Base-by-base conservation (phyloP, 192 early-diverging fungal species). In the Rhizophagus clarus region DNA sequence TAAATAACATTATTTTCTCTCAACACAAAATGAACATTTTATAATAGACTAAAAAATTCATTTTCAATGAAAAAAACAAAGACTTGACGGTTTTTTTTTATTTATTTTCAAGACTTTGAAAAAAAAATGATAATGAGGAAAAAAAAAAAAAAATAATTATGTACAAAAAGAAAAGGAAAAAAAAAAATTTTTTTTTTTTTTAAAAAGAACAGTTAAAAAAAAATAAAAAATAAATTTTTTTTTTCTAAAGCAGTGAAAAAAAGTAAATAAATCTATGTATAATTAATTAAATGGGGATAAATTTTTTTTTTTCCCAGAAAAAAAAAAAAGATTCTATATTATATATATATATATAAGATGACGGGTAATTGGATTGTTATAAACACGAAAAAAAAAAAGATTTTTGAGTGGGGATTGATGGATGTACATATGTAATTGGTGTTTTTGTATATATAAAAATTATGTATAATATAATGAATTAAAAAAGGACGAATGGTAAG, bases 381-480 rank as follows among this genome's bases (percentile, higher is more conserved):
- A 56, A 56, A 22, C 51, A 56, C 51, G 51, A 20, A 20, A 22
- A 1, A 6, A 56, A 56, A 56, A 22, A 56, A 56, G 4, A 15
- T 17, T 17, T 51, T 45, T 0, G 17, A 56, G 51, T 56, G 14
- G 49, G 51, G 51, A 7, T 40, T 40, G 37, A 45, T 45, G 51
- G 51, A 56, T 56, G 51, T 56, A 56, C 51, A 56, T 56, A 56
- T 56, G 51, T 56, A 56, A 22, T 4, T 56, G 49, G 17, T 51
- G 14, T 51, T 17, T 51, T 17, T 51, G 17, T 56, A 56, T 56
- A 56, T 56, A 51, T 22, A 22, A 56, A 51, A 22, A 56, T 22
- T 47, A 45, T 72, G 24, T 72, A 72, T 40, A 40, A 72, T 64
- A 72, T 72, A n/a, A 51, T 17, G 14, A 51, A 51, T 20, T 51